phyloP scores from a whole-genome alignment of 768 basidiomycete genomes.

The Podaxis mareebaensis region DNA sequence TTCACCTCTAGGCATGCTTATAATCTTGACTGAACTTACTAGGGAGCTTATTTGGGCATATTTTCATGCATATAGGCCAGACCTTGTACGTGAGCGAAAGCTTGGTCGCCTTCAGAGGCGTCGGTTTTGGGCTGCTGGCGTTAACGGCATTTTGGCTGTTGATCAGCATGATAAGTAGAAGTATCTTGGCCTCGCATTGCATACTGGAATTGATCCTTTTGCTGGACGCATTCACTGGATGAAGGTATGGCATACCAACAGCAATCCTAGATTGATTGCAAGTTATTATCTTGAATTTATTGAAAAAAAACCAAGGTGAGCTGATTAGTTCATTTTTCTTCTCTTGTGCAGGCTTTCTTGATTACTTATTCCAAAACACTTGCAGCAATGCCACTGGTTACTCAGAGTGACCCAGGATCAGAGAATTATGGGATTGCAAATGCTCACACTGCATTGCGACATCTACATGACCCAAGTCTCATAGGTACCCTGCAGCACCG shows the following conservation, averaged over 20 bases:
- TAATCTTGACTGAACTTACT: background rate
- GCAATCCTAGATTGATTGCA: slow-evolving; percentile 33
- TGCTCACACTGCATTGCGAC: slow-evolving; percentile 38
- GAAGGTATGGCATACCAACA: slow-evolving; percentile 44
- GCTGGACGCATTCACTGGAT: slow-evolving; percentile 34
- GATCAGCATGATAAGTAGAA: slow-evolving; percentile 53
- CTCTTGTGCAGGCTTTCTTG: background rate
- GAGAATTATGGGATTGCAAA: slow-evolving; percentile 51
- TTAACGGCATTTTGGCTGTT: slow-evolving; percentile 35
- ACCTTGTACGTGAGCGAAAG: slow-evolving; percentile 21
- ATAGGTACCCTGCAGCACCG: slow-evolving; percentile 39
- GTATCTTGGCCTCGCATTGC: slow-evolving; percentile 35
- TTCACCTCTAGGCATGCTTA: too few species aligned
- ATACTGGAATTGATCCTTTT: slow-evolving; percentile 38
- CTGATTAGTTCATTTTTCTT: slow-evolving; percentile 8
- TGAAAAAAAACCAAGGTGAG: slow-evolving; percentile 8
- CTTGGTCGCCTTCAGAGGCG: slow-evolving; percentile 25
- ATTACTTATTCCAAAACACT: too few species aligned
- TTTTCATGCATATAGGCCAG: slow-evolving; percentile 12
- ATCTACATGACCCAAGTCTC: slow-evolving; percentile 39
- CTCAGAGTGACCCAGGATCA: slow-evolving; percentile 43
- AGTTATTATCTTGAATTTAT: slow-evolving; percentile 35
- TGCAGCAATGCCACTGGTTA: slow-evolving; percentile 38
- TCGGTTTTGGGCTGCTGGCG: slow-evolving; percentile 40
- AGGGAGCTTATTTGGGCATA: background rate